A percentile compares a stretch with the other conserved stretches of the same genome.
phyloP scores from a whole-genome alignment of 441 rosid species.

The Brassica hybrid region DNA sequence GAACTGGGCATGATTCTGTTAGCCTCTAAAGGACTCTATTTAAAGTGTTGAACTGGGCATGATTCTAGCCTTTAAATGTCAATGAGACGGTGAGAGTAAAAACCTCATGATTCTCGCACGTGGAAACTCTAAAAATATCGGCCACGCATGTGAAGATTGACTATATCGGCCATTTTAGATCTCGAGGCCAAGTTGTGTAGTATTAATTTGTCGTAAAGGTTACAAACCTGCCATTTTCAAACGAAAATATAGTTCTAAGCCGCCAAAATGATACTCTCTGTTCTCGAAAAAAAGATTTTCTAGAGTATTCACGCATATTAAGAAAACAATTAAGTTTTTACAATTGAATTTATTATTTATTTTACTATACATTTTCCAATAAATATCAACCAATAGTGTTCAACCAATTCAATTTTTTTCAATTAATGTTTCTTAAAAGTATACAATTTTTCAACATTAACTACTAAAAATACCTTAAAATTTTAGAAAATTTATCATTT shows the following conservation, averaged over 20 bases:
- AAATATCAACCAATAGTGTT: no score
- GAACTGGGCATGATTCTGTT: neutral
- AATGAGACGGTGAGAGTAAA: neutral
- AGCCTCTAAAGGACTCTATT: neutral
- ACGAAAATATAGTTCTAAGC: neutral
- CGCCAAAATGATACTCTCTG: neutral
- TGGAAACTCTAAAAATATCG: neutral
- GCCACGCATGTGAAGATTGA: neutral
- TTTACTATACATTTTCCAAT: no score
- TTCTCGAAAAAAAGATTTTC: no score
- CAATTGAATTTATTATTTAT: no score
- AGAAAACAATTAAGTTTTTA: no score
- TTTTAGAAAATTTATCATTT: no score
- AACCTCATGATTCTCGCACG: slow-evolving; percentile 4
- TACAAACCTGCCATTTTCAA: neutral
- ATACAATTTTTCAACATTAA: no score
- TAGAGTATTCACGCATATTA: no score
- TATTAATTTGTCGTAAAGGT: neutral
- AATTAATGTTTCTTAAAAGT: no score
- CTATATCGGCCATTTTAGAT: neutral
- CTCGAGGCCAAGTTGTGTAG: slow-evolving; percentile 5
- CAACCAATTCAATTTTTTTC: no score
- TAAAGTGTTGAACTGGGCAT: neutral
- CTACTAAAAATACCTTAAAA: no score
- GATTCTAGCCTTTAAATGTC: no score